Base-by-base conservation (phyloP, 1,139 yeast species). In the Suhomyces bolitotheri region DNA sequence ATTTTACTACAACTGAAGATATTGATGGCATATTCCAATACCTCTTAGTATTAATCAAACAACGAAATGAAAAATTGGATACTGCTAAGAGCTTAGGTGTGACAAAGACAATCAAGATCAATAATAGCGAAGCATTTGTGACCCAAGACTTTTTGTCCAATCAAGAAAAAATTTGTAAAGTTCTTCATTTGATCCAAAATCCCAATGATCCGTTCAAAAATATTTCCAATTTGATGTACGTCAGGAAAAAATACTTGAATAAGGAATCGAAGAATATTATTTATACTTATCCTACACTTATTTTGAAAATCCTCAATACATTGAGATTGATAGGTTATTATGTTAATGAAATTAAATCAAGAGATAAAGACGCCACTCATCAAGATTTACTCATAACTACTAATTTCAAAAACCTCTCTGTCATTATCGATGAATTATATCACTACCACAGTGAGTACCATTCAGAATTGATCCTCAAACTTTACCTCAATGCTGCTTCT, bases 221-320 rank as follows among this genome's bases (percentile, higher is more conserved):
- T 44, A 65, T 83, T 36, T 69, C 78, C 39, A 65, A 84, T 38
- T 67, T 89, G 34, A 70, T 77, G 45, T 64, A 67, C 40, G 65
- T 71, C 6, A 74, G 86, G 22, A 80, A 78, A 51, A 72, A 69
- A 34, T 75, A 72, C 42, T 68, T 82, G 40, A 68, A 73, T 40
- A 74, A 76, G 34, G 80, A 80, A 20, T 71, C 74, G 1, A 68
- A 62, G 10, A 76, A 78, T 47, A 71, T 80, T 27, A 71, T 75
- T 40, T 78, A 71, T 54, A 82, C 95, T 0, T 85, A 81, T 53
- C 95, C 96, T 1, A 75, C 95, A 0, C 62, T 90, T 30, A 75
- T 88, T 20, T 73, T 79, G 29, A 69, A 70, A 37, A 73, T 82
- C 13, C 64, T 87, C 45, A 73, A 69, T 47, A 63, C 84, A 29